Percentiles rank a stretch among this genome's conserved stretches.
Evolutionary conservation across 225 moss, liverwort and hornwort genomes (phyloP).

Genomic region (Bryoerythrophyllum caledonicum): DNA sequence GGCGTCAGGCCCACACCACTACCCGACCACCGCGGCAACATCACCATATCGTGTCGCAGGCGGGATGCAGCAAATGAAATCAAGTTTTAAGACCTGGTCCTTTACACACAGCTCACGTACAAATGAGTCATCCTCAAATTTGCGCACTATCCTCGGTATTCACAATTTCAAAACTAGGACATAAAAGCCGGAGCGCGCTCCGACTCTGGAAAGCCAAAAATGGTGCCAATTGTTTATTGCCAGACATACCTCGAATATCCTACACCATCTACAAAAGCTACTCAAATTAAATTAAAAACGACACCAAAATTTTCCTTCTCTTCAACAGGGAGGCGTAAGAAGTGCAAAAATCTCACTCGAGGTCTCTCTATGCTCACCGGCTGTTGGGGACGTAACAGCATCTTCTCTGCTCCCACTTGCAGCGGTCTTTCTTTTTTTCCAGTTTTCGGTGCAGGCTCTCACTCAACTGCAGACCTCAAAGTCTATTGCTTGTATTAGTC

Average conservation of each 20-base stretch:
- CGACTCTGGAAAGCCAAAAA: slow-evolving; percentile 27
- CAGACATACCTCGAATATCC: slow-evolving; percentile 29
- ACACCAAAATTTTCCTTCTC: slow-evolving; percentile 20
- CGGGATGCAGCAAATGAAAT: neutral
- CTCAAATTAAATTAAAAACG: slow-evolving; percentile 7
- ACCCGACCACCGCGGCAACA: neutral
- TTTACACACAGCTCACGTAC: slow-evolving; percentile 14
- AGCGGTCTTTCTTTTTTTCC: slow-evolving; percentile 12
- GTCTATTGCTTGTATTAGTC: slow-evolving; percentile 26
- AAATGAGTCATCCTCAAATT: slow-evolving; percentile 1
- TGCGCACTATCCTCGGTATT: slow-evolving; percentile 20
- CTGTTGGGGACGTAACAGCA: slow-evolving; percentile 29
- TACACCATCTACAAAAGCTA: slow-evolving; percentile 36
- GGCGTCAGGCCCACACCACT: neutral
- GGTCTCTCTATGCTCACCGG: slow-evolving; percentile 25
- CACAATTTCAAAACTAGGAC: slow-evolving; percentile 24
- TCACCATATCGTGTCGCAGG: neutral
- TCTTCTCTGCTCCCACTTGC: slow-evolving; percentile 41
- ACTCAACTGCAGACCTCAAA: slow-evolving; percentile 32
- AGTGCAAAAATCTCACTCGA: slow-evolving; percentile 33
- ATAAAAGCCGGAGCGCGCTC: neutral
- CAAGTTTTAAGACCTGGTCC: slow-evolving; percentile 1
- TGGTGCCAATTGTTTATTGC: slow-evolving; percentile 29
- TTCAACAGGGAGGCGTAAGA: slow-evolving; percentile 4
- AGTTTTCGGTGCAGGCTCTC: slow-evolving; percentile 33